Evolutionary conservation across 495 filamentous ascomycete genomes (phyloP), one percentile per base, ranked within the genome.

Genomic region (Aspergillus saccharolyticus): DNA sequence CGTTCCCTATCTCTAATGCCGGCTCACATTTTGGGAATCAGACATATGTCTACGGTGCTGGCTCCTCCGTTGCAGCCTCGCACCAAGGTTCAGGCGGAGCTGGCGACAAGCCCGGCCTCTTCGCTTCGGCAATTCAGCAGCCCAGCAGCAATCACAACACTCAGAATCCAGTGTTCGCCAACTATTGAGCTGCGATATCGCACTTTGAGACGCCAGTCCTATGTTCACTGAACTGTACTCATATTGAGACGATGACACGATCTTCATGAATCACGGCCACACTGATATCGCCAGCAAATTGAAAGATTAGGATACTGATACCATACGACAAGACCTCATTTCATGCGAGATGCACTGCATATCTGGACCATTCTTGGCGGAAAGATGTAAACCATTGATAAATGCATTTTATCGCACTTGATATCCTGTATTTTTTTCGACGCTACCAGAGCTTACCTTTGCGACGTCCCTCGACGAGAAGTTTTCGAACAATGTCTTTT

Each of bases 201-300:
- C 43, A n/a, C 55, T 48, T 44, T 18, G 17, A 60, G 55, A 58
- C 61, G 56, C 56, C 44, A 33, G 51, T 50, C 54, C 30, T 25
- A 39, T 62, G 54, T 57, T 64, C 56, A 59, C 62, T 63, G 63
- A 65, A 61, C 49, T 78, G 75, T 78, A 78, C 69, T 65, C 72
- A 73, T 76, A 76, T 55, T 68, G 66, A 65, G 54, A 78, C 58
- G 75, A 78, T 69, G 69, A 65, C 57, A 78, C 68, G 75, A 78
- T 70, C 57, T 65, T 72, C 61, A 77, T 69, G 74, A 78, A 58
- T 76, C 71, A 77, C 73, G 74, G 69, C 69, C 67, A 62, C 47
- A 57, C 56, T 63, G 63, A 69, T 52, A 57, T 59, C 66, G 70
- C 68, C 70, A 73, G 60, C 62, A 59, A 64, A 61, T 58, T 64